Base-by-base conservation (phyloP, 2,329 filamentous ascomycete species). In the Cadophora sp. region DNA sequence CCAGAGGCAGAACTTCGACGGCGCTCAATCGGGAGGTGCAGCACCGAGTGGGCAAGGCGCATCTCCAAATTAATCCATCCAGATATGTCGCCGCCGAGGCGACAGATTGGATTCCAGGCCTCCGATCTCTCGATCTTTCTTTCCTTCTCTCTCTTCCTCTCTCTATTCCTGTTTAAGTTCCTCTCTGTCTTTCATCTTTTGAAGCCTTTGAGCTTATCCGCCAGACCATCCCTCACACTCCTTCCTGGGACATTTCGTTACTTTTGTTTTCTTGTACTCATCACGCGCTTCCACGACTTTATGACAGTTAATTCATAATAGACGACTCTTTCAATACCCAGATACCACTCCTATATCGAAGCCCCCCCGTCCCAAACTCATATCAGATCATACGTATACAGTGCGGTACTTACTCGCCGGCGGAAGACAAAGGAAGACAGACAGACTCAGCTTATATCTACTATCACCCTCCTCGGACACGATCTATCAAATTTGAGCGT, bases 291-390 rank as follows among this genome's bases (percentile, higher is more conserved):
- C 60, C 53, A 50, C 63, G 53, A 65, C 63, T 53, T 48, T 62
- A 58, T 50, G 63, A 65, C 43, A 46, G 26, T 59, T 65, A 65
- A 55, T 55, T 64, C 50, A 65, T 58, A 58, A 63, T 46, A 63
- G n/a, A 24, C 61, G 61, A 81, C 29, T 83, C 82, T 4, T 80
- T 85, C 59, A 83, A 85, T 69, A 83, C 85, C 72, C 83, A 85
- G 84, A 73, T 85, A 85, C 73, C 79, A 85, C n/a, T 83, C 85
- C 71, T 75, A 58, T 48, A 50, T 58, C 53, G 34, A 24, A 8
- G 37, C 22, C n/a, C 37, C 34, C 19, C 63, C 26, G 27, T 29
- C 26, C 43, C 62, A 65, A 51, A 34, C 27, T 60, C n/a, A 19
- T 43, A 40, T 24, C 26, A 22, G 50, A 51, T 50, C 19, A 34